Evolutionary conservation across 768 basidiomycete genomes (phyloP), one percentile per base, ranked within the genome.

Genomic region (Boletellus ananas): DNA sequence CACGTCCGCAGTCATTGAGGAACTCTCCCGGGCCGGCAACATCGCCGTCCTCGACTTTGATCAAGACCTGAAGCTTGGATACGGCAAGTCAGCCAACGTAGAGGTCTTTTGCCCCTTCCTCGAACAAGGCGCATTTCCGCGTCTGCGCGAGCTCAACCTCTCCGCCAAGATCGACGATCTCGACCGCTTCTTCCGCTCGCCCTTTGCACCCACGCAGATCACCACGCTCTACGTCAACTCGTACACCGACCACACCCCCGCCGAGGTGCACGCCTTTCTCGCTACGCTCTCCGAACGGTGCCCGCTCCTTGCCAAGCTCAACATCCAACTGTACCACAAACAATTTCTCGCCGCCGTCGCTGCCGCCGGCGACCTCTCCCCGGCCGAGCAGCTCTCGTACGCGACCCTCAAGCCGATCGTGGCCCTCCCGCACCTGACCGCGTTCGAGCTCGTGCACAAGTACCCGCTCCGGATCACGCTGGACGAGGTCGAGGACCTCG

Each of bases 181-280:
- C 18, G 63, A 74, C 5, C 62, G 61, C 4, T 78, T 85, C 61
- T 61, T 85, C 46, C 60, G 65, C 31, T 59, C 63, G 2, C 54
- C 68, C 4, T 79, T 73, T 49, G 70, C 78, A 0, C 84, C 84
- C 0, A 56, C 59, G 6, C 76, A 76, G 38, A 60, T 85, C 31
- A 77, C 74, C 0, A 65, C 65, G n/a, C 65, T 85, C 6, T 80
- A 76, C 56, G 52, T 84, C 43, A 80, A 81, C 52, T 74, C 78
- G 2, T 69, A 74, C 18, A 56, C 68, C 3, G 57, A 73, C n/a
- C 77, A 81, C 50, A 54, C 70, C 0, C 76, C 80, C 0, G 49
- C 66, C 4, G 60, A 70, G 16, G 50, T 85, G 4, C 68, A 69
- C 43, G 58, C 70, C 0, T 65, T 84, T 43, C 67, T 84, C 34